These are phyloP conservation scores for Cenococcum geophilum DNA, from an alignment of 495 filamentous ascomycete genomes.

Conservation along the genomic window DNA sequence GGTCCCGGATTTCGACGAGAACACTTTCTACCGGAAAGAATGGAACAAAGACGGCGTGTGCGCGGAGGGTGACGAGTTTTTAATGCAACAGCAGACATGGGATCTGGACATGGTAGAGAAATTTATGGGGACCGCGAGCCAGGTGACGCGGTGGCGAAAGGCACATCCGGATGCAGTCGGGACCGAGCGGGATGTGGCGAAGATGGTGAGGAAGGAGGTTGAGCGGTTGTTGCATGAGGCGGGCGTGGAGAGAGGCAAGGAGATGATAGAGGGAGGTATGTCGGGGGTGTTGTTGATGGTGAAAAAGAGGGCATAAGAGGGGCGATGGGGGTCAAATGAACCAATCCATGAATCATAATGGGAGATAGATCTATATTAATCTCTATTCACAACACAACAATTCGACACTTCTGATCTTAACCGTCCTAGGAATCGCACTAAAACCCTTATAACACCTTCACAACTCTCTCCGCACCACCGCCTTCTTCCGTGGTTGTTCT, in stretches of 20 bases:
- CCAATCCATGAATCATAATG: too few relatives aligned
- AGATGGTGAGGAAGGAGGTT: constrained; percentile 12
- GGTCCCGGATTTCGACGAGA: constrained; percentile 41
- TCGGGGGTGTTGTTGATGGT: constrained; percentile 21
- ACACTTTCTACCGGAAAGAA: constrained; percentile 39
- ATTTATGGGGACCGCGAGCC: constrained; percentile 40
- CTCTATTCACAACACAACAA: too few relatives aligned
- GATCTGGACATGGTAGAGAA: constrained; percentile 37
- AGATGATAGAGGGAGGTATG: constrained; percentile 11
- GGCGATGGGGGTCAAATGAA: too few relatives aligned
- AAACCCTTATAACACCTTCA: too few relatives aligned
- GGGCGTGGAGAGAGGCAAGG: constrained; percentile 23
- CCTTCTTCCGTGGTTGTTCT: too few relatives aligned
- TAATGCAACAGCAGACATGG: constrained; percentile 21
- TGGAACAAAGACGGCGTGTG: constrained; percentile 39
- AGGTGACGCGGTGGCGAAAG: constrained; percentile 47
- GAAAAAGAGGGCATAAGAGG: constrained; percentile 24
- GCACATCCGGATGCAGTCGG: constrained; percentile 39
- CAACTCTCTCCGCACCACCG: too few relatives aligned
- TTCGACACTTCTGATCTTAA: too few relatives aligned
- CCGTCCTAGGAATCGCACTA: too few relatives aligned
- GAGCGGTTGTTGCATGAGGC: constrained; percentile 20
- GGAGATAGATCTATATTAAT: too few relatives aligned
- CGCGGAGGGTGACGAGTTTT: constrained; percentile 30
- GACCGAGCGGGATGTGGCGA: constrained; percentile 26